Conservation (phyloP, 768 basidiomycete species). For the Coprinopsis strossmayeri region DNA sequence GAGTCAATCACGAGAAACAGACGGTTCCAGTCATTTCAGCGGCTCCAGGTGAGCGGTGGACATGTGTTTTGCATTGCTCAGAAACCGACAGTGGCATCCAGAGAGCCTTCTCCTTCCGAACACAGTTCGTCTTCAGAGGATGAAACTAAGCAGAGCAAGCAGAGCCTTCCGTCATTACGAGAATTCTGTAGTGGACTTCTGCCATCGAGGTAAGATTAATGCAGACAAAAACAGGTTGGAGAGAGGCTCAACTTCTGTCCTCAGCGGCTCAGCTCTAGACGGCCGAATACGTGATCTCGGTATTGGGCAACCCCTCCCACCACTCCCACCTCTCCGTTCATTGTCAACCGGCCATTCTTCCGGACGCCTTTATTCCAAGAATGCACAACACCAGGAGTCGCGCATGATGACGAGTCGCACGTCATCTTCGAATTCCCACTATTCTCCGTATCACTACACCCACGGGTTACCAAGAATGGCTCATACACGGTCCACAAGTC, state of each 20-base stretch:
- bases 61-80: background rate
- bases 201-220: background rate
- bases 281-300: constrained; percentile 2
- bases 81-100: background rate
- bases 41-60: background rate
- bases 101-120: background rate
- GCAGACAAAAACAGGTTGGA: background rate
- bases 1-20: background rate
- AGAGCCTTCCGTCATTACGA: constrained; percentile 1
- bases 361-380: background rate
- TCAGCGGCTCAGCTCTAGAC: constrained; percentile 5
- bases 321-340: background rate
- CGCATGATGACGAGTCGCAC: background rate
- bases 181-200: constrained; percentile 6
- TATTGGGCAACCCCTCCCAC: constrained; percentile 3
- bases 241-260: background rate
- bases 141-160: too few relatives aligned
- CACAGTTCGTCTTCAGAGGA: background rate
- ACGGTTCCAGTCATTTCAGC: background rate
- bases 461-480: background rate
- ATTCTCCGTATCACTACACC: background rate
- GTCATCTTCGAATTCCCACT: background rate
- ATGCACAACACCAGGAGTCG: background rate
- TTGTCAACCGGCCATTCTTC: background rate
- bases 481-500: background rate